Evolutionary conservation across 1,284 basidiomycete genomes (phyloP).

Genomic region (Rhodotorula sp.): DNA sequence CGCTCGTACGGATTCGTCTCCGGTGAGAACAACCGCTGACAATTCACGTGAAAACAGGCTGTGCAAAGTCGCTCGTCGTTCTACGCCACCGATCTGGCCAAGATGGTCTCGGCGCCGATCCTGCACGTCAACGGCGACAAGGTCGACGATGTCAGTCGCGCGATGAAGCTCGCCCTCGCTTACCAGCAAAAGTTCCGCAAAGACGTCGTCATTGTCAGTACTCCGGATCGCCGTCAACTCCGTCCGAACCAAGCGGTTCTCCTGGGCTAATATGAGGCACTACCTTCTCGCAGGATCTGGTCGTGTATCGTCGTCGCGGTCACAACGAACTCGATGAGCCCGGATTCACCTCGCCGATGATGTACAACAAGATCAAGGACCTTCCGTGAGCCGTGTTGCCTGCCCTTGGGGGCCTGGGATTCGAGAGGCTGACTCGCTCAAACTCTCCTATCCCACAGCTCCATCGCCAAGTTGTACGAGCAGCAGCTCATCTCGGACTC

Average conservation of each 20-base stretch:
- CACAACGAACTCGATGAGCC: slow-evolving; percentile 92
- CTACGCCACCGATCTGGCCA: slow-evolving; percentile 85
- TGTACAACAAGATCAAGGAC: slow-evolving; percentile 35
- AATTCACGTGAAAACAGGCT: slow-evolving; percentile 65
- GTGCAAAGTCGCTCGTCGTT: slow-evolving; percentile 75
- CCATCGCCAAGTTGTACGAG: slow-evolving; percentile 79
- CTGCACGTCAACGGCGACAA: slow-evolving; percentile 86
- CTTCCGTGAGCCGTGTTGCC: slow-evolving; percentile 21
- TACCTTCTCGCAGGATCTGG: slow-evolving; percentile 58
- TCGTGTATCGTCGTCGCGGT: slow-evolving; percentile 74
- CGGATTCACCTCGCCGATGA: slow-evolving; percentile 71
- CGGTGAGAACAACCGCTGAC: slow-evolving; percentile 58
- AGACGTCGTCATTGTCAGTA: slow-evolving; percentile 51
- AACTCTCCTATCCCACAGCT: slow-evolving; percentile 55
- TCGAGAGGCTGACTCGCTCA: neutral
- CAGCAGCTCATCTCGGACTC: slow-evolving; percentile 66
- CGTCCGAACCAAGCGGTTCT: no score
- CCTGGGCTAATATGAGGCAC: no score
- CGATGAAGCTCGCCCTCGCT: slow-evolving; percentile 74
- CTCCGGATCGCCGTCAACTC: no score
- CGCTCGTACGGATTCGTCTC: slow-evolving; percentile 48
- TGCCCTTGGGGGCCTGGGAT: neutral
- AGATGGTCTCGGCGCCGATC: slow-evolving; percentile 63
- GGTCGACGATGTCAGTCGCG: slow-evolving; percentile 66
- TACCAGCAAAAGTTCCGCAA: slow-evolving; percentile 59